phyloP scores from a whole-genome alignment of 371 early-diverging fungal species.

The Capillidium rhysosporum region DNA sequence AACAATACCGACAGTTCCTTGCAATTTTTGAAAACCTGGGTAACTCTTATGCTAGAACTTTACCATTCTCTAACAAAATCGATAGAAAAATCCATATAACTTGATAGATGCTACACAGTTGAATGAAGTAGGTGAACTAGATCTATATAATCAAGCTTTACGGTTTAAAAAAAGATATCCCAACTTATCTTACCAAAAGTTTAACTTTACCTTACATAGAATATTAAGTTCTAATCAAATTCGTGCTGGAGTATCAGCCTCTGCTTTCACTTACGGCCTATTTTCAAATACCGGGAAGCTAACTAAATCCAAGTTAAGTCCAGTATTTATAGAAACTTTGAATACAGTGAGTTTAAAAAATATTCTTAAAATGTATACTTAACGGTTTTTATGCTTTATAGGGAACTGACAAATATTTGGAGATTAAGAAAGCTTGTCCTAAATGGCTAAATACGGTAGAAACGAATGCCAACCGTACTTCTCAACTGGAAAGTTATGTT shows the following conservation, averaged over 20 bases:
- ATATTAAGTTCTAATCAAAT: background rate
- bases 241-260: conserved; percentile 8
- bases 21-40: too few species aligned
- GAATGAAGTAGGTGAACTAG: too few species aligned
- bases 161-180: too few species aligned
- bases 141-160: too few species aligned
- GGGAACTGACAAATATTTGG: conserved; percentile 10
- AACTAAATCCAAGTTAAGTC: conserved; percentile 1
- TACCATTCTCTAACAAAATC: too few species aligned
- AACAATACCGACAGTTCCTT: too few species aligned
- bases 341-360: background rate
- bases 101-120: too few species aligned
- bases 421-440: conserved; percentile 11
- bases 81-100: too few species aligned
- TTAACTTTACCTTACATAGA: too few species aligned
- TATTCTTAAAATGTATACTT: too few species aligned
- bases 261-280: conserved; percentile 9
- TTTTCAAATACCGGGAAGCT: conserved; percentile 7
- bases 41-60: too few species aligned
- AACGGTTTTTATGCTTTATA: background rate
- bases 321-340: conserved; percentile 10
- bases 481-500: conserved; percentile 1
- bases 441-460: conserved; percentile 8
- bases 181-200: too few species aligned
- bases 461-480: background rate